Base-by-base conservation (phyloP, 192 early-diverging fungal species). In the Rhizoclosmatium globosum region DNA sequence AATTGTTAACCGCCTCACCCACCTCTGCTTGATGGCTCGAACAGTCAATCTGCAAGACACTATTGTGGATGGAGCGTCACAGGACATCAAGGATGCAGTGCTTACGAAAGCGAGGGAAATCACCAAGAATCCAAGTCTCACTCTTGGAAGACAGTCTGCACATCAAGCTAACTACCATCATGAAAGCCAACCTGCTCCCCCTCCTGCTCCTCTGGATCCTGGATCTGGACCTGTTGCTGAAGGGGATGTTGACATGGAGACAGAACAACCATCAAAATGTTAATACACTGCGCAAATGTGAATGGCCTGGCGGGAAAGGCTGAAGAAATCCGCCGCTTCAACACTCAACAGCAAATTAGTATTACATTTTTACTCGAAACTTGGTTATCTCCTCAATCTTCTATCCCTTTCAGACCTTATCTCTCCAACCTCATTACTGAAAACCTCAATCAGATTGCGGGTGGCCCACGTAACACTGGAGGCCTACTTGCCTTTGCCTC, bases 331-430 rank as follows among this genome's bases (percentile, higher is more conserved):
- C 31, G 31, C 31, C 31, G 31, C 15, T 65, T 65, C 41, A 31
- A 31, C 31, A 31, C 31, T 31, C 31, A 31, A 31, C 31, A 31
- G 31, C 31, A 31, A 31, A 31, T 31, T 31, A 31, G 31, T 31
- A 31, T 31, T 31, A 31, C 31, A 31, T 31, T 31, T 31, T 31
- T 31, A 31, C 31, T 31, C 31, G 31, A 31, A 31, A 31, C 31
- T 31, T 31, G 31, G 31, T 31, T 31, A 31, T 31, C 31, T 31
- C 64, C 64, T 1, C 17, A 17, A 2, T 65, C 64, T 15, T 65
- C 64, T 38, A 65, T 65, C 4, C 64, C 64, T 3, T 65, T 65
- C 39, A 17, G 64, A 65, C 64, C 64, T 15, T 38, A 65, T 65
- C n/a, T 65, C 17, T 65, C 38, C 38, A 65, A 65, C 38, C 17